Evolutionary conservation across 306 rosid genomes (phyloP).

Genomic region (Prunus davidiana): DNA sequence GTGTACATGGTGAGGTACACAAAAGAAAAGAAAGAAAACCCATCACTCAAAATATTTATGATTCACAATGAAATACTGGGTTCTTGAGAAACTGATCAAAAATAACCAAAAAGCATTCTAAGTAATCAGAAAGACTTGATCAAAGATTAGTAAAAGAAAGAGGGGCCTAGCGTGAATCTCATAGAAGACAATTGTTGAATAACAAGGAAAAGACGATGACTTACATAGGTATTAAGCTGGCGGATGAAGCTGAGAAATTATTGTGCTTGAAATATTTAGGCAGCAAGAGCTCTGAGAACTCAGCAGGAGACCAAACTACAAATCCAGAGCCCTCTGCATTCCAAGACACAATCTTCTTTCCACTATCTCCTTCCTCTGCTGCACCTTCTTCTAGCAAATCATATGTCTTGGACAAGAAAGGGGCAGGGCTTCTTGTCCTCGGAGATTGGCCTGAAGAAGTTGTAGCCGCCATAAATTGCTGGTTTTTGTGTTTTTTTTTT

Average conservation of each 20-base stretch:
- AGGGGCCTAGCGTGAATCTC: background rate
- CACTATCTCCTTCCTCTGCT: background rate
- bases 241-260: conserved; percentile 92
- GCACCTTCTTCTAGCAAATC: conserved; percentile 62
- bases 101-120: background rate
- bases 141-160: no score
- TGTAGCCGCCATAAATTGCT: conserved; percentile 11
- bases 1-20: background rate
- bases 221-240: conserved; percentile 83
- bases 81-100: background rate
- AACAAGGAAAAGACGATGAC: background rate
- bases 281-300: conserved; percentile 66
- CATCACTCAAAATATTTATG: background rate
- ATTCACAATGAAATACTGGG: background rate
- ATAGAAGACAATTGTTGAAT: background rate
- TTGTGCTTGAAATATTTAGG: conserved; percentile 86
- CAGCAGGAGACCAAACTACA: conserved; percentile 83
- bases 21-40: background rate
- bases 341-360: conserved; percentile 55
- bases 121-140: no score
- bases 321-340: conserved; percentile 65
- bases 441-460: conserved; percentile 25
- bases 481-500: background rate
- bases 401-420: conserved; percentile 68
- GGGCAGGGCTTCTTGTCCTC: conserved; percentile 55